A percentile compares a stretch with the other conserved stretches of the same genome.
Evolutionary conservation across 352 stramenopile species (phyloP).

Genomic region (Phytophthora multivora): DNA sequence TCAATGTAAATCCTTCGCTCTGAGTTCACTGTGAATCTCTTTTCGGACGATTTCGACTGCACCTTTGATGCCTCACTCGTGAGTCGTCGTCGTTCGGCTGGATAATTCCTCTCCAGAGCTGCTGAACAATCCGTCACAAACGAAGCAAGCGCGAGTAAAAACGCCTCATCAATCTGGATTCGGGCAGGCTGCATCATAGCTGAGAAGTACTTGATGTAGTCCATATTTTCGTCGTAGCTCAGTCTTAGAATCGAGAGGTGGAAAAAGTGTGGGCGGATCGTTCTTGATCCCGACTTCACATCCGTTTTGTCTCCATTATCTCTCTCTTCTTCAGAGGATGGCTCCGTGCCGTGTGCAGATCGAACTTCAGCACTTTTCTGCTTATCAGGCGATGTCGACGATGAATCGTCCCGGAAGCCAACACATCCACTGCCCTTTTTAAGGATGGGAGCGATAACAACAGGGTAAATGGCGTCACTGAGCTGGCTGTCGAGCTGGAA

Average conservation of each 20-base stretch:
- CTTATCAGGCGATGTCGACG: constrained; percentile 19
- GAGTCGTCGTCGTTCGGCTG: constrained; percentile 20
- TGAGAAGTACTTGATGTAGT: constrained; percentile 90
- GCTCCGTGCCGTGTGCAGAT: constrained; percentile 25
- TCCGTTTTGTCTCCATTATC: constrained; percentile 17
- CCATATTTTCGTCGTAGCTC: constrained; percentile 80
- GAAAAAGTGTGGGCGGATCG: constrained; percentile 53
- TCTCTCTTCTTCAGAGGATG: constrained; percentile 10
- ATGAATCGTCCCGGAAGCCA: constrained; percentile 25
- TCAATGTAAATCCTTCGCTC: constrained; percentile 87
- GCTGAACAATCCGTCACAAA: constrained; percentile 31
- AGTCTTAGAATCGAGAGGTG: constrained; percentile 82
- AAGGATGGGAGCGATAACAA: constrained; percentile 79
- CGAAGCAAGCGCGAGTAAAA: constrained; percentile 30
- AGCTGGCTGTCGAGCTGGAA: constrained; percentile 89
- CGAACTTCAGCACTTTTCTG: constrained; percentile 34
- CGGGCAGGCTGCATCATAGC: constrained; percentile 73
- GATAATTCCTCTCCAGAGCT: constrained; percentile 28
- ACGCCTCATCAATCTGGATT: constrained; percentile 41
- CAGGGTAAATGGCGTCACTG: constrained; percentile 72
- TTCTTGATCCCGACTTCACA: constrained; percentile 17
- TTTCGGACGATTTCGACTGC: constrained; percentile 17
- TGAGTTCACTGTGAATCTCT: constrained; percentile 32
- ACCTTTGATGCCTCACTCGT: constrained; percentile 32
- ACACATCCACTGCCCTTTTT: constrained; percentile 37